A percentile compares a stretch with the other conserved stretches of the same genome.
Conservation (phyloP, 768 basidiomycete genomes). For the Lentinus tigrinus region DNA sequence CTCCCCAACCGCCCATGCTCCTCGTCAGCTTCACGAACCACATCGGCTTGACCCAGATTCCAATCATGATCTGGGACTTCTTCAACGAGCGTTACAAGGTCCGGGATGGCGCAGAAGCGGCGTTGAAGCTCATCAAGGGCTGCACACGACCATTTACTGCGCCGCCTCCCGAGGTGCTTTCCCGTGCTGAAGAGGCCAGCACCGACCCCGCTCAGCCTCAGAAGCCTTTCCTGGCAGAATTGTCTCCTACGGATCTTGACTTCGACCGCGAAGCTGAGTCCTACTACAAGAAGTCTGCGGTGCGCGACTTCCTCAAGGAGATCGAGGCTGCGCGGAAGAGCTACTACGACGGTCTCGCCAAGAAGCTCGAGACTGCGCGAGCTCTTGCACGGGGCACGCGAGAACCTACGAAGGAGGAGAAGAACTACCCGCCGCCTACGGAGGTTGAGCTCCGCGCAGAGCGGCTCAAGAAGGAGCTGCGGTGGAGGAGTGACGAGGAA, state of each 20-base stretch:
- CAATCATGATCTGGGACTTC: constrained; percentile 87
- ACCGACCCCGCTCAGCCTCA: constrained; percentile 27
- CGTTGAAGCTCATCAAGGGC: constrained; percentile 66
- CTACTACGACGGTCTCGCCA: constrained; percentile 73
- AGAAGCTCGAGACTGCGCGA: constrained; percentile 68
- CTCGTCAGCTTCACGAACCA: constrained; percentile 73
- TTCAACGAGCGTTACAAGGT: constrained; percentile 88
- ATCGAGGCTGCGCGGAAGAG: constrained; percentile 68
- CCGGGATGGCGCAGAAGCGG: constrained; percentile 77
- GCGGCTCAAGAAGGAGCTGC: constrained; percentile 82
- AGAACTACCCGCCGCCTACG: constrained; percentile 72
- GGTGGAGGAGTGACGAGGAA: constrained; percentile 77
- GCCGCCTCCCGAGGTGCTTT: constrained; percentile 16
- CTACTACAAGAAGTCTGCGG: constrained; percentile 66
- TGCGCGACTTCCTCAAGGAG: constrained; percentile 45
- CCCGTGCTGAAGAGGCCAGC: constrained; percentile 13
- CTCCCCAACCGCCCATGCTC: constrained; percentile 76
- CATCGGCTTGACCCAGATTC: constrained; percentile 81
- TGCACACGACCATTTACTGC: constrained; percentile 59
- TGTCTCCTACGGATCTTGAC: constrained; percentile 57
- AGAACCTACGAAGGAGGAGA: constrained; percentile 86
- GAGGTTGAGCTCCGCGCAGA: constrained; percentile 89
- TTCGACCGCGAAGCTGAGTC: constrained; percentile 68
- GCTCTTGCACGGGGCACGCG: constrained; percentile 71
- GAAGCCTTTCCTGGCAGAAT: constrained; percentile 17